phyloP scores from a whole-genome alignment of 345 rosid species.

The Brassica juncea region DNA sequence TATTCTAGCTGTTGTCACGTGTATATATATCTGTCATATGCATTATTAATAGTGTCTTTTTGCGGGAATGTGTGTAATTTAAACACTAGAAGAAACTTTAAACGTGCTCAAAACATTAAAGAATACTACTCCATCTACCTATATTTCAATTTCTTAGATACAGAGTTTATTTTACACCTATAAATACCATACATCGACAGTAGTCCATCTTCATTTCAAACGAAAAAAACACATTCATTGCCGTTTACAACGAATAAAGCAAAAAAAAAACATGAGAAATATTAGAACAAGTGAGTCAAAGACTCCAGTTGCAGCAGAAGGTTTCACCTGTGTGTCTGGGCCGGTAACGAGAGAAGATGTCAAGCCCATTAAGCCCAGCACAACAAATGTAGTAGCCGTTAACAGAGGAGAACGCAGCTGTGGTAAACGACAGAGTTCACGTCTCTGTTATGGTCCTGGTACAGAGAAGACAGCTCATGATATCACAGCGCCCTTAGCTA shows the following conservation, averaged over 20 bases:
- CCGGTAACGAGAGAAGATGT: no score
- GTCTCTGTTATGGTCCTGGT: not conserved
- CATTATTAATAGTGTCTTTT: not conserved
- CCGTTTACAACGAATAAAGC: no score
- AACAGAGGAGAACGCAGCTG: no score
- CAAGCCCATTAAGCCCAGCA: no score
- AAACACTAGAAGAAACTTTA: not conserved
- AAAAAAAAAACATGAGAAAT: no score
- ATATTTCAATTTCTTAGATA: no score
- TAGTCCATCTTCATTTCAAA: not conserved
- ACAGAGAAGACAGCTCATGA: not conserved
- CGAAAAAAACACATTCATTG: not conserved
- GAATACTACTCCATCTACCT: not conserved
- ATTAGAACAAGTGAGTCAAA: no score
- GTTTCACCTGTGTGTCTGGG: no score
- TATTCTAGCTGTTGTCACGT: not conserved
- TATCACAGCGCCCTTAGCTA: not conserved
- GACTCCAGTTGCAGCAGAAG: no score
- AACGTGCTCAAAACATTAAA: not conserved
- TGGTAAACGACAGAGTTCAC: not conserved
- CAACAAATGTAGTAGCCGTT: no score
- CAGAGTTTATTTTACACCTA: not conserved
- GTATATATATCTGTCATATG: not conserved
- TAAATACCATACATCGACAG: not conserved
- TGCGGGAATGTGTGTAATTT: not conserved